These are phyloP conservation scores for Anthostomella pinea DNA, from an alignment of 2,329 filamentous ascomycete species.

Conservation along the genomic window DNA sequence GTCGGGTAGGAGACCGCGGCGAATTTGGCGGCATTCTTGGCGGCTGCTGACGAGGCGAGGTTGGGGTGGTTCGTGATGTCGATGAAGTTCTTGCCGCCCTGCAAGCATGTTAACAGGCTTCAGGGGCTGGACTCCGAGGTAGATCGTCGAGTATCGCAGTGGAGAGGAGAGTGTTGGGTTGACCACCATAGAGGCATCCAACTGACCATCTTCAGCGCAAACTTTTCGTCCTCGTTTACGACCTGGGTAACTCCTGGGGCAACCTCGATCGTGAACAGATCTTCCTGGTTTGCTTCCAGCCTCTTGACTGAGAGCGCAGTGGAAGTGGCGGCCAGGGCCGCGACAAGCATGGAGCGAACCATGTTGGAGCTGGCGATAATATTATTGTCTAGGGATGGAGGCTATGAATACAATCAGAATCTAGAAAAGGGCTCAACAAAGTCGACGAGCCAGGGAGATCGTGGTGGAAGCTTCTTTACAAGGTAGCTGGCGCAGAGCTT, in stretches of 20 bases:
- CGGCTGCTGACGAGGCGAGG: conserved; percentile 42
- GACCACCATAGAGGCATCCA: too few species aligned
- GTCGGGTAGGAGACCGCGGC: conserved; percentile 49
- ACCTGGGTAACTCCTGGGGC: conserved; percentile 64
- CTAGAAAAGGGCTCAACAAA: too few species aligned
- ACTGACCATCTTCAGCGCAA: conserved; percentile 62
- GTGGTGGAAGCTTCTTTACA: too few species aligned
- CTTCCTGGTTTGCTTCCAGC: conserved; percentile 11
- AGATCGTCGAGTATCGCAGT: too few species aligned
- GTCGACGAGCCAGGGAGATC: too few species aligned
- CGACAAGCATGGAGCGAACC: conserved; percentile 20
- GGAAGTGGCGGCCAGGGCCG: conserved; percentile 21
- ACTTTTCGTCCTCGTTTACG: conserved; percentile 74
- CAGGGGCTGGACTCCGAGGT: too few species aligned
- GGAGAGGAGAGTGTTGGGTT: too few species aligned
- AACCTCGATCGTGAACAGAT: conserved; percentile 51
- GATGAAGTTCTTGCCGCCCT: conserved; percentile 73
- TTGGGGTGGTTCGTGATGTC: conserved; percentile 68
- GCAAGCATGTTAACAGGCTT: too few species aligned
- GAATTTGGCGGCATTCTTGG: conserved; percentile 39
- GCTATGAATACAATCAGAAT: too few species aligned
- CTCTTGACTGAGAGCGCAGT: conserved; percentile 19
- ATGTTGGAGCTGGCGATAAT: conserved; percentile 7
- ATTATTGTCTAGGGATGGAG: not conserved
- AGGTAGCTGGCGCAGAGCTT: too few species aligned